These are phyloP conservation scores for Epichloe hybrida DNA, from an alignment of 2,329 filamentous ascomycete genomes.

Conservation along the genomic window DNA sequence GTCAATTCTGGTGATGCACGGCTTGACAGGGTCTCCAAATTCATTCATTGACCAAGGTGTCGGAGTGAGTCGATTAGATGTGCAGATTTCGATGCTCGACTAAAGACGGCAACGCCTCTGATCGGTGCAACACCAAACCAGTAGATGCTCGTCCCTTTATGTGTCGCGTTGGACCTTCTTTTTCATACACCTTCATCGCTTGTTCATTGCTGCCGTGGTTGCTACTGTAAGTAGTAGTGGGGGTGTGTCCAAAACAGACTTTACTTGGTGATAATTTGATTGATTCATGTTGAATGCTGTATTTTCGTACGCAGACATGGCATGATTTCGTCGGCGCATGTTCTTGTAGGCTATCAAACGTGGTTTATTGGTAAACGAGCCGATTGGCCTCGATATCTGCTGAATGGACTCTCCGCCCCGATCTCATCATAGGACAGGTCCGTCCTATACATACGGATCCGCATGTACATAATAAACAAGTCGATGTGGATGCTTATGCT, in stretches of 20 bases:
- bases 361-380: too few relatives aligned
- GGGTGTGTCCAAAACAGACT: too few relatives aligned
- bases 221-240: neutral
- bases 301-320: too few relatives aligned
- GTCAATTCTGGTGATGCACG: neutral
- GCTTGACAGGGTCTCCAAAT: neutral
- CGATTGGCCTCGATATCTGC: too few relatives aligned
- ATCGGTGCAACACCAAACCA: neutral
- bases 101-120: neutral
- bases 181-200: neutral
- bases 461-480: too few relatives aligned
- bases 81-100: neutral
- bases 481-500: neutral
- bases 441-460: too few relatives aligned
- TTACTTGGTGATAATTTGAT: too few relatives aligned
- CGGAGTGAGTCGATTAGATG: neutral
- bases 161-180: neutral
- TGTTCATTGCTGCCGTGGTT: neutral
- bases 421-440: too few relatives aligned
- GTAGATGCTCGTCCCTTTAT: neutral
- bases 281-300: too few relatives aligned
- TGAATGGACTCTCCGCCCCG: too few relatives aligned
- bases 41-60: neutral
- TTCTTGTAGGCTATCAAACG: too few relatives aligned
- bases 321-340: too few relatives aligned